Conservation (phyloP, 352 stramenopile genomes). For the Elongisporangium senticosum region DNA sequence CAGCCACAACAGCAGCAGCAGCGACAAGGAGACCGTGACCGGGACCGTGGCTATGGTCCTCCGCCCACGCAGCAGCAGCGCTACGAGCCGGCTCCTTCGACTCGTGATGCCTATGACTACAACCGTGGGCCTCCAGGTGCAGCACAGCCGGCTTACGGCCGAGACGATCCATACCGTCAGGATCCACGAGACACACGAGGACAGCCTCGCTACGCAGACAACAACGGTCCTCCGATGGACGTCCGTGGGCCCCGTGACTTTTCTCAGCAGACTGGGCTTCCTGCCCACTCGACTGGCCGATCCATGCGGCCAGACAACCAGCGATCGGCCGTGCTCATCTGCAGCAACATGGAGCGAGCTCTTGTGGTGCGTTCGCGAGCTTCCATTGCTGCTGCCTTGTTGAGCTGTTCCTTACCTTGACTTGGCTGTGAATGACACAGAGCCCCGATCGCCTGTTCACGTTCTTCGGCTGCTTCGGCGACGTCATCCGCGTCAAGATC, state of each 20-base stretch:
- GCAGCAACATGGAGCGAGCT: slow-evolving; percentile 71
- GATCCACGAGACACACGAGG: slow-evolving; percentile 14
- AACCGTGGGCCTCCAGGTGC: slow-evolving; percentile 4
- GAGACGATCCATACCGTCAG: slow-evolving; percentile 16
- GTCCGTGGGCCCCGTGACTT: slow-evolving; percentile 22
- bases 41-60: slow-evolving; percentile 11
- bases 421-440: slow-evolving; percentile 18
- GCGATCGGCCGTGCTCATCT: slow-evolving; percentile 71
- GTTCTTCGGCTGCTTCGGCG: slow-evolving; percentile 80
- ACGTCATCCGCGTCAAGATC: slow-evolving; percentile 80
- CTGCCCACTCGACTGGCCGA: slow-evolving; percentile 56
- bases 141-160: slow-evolving; percentile 8
- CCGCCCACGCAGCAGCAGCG: slow-evolving; percentile 5
- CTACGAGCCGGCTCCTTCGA: neutral
- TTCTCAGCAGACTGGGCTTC: slow-evolving; percentile 18
- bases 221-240: slow-evolving; percentile 14
- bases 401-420: neutral
- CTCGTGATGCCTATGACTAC: slow-evolving; percentile 16
- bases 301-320: slow-evolving; percentile 48
- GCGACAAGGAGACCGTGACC: slow-evolving; percentile 10
- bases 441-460: slow-evolving; percentile 65
- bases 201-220: slow-evolving; percentile 12
- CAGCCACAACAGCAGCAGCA: slow-evolving; percentile 8
- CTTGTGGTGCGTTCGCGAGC: slow-evolving; percentile 37
- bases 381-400: neutral